Evolutionary conservation across 805 yeast species (phyloP).

Genomic region (Saturnispora halmiae): DNA sequence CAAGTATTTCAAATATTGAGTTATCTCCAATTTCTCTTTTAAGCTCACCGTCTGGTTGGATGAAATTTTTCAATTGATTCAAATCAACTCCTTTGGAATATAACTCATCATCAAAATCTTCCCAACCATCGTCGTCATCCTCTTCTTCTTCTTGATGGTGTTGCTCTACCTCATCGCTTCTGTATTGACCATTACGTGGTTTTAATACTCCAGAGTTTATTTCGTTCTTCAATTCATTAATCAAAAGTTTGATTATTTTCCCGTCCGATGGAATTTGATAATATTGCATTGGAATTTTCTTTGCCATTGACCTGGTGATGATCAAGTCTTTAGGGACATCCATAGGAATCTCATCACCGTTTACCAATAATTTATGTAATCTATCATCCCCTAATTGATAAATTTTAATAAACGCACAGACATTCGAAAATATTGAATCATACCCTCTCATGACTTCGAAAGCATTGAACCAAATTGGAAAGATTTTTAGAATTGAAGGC

Average conservation of each 20-base stretch:
- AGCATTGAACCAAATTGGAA: constrained; percentile 76
- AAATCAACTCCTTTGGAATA: constrained; percentile 44
- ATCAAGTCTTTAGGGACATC: constrained; percentile 46
- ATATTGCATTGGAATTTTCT: constrained; percentile 49
- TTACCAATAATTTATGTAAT: constrained; percentile 45
- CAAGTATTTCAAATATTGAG: constrained; percentile 31
- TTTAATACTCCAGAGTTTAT: constrained; percentile 34
- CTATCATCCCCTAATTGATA: constrained; percentile 49
- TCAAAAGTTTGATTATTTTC: constrained; percentile 64
- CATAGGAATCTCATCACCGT: constrained; percentile 69
- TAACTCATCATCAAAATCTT: constrained; percentile 54
- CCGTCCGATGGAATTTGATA: constrained; percentile 58
- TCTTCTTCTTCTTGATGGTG: constrained; percentile 31
- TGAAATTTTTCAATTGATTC: constrained; percentile 52
- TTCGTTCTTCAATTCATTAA: constrained; percentile 63
- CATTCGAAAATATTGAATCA: constrained; percentile 55
- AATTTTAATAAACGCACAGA: constrained; percentile 63
- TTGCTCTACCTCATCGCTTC: neutral
- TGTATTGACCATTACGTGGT: constrained; percentile 28
- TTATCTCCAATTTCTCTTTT: constrained; percentile 16
- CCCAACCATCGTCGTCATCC: constrained; percentile 60
- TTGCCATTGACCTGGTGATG: constrained; percentile 79
- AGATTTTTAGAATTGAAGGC: constrained; percentile 44
- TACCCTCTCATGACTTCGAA: constrained; percentile 77
- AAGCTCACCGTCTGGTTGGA: constrained; percentile 34